Conservation (phyloP, 2,329 filamentous ascomycete genomes). For the Neocucurbitaria cava region DNA sequence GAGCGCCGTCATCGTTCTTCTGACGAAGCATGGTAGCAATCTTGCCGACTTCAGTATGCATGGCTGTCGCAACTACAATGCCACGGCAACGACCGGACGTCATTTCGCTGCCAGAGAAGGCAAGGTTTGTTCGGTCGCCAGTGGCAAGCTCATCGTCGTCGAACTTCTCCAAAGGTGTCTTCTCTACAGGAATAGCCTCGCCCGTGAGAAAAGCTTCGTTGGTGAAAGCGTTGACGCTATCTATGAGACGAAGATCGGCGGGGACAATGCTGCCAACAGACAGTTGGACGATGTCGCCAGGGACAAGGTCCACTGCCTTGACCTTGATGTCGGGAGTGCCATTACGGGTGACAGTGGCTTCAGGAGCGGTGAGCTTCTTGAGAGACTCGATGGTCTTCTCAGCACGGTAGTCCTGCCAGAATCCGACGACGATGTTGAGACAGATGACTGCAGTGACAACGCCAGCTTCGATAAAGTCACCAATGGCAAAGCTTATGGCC, state of each 20-base stretch:
- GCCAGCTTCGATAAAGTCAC: conserved; percentile 68
- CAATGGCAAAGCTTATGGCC: conserved; percentile 69
- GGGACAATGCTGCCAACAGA: conserved; percentile 68
- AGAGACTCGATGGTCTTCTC: conserved; percentile 53
- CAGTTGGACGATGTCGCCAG: conserved; percentile 49
- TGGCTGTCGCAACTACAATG: conserved; percentile 73
- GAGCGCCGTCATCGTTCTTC: conserved; percentile 58
- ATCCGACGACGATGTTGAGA: conserved; percentile 71
- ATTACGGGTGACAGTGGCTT: conserved; percentile 47
- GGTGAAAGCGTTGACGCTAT: conserved; percentile 75
- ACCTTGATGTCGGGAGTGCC: conserved; percentile 44
- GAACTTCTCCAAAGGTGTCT: conserved; percentile 60
- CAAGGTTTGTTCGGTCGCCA: conserved; percentile 74
- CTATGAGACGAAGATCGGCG: conserved; percentile 68
- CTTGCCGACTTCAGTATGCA: conserved; percentile 77
- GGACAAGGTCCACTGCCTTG: conserved; percentile 47
- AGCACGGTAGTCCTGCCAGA: conserved; percentile 59
- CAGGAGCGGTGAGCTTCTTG: conserved; percentile 49
- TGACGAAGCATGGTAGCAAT: conserved; percentile 74
- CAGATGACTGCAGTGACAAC: conserved; percentile 70
- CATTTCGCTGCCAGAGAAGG: conserved; percentile 75
- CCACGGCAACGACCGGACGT: conserved; percentile 73
- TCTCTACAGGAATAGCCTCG: conserved; percentile 75
- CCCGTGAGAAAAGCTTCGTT: conserved; percentile 79
- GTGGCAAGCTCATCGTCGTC: conserved; percentile 60